These are phyloP conservation scores for Lactifluus pinguis DNA, from an alignment of 768 basidiomycete species.

Conservation along the genomic window DNA sequence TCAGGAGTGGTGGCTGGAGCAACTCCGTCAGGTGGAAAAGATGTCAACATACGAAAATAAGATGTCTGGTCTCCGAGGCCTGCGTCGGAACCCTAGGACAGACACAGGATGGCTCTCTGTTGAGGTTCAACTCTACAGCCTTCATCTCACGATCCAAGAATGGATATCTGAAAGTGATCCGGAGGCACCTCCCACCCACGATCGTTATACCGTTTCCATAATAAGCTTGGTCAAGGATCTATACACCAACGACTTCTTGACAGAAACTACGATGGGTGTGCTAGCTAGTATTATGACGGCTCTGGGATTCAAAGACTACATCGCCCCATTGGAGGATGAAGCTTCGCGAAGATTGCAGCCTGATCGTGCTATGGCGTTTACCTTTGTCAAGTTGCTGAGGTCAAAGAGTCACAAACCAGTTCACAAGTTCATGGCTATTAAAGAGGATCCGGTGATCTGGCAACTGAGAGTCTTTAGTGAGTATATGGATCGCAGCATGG, in stretches of 20 bases:
- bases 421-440: conserved; percentile 46
- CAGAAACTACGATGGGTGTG: conserved; percentile 27
- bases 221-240: conserved; percentile 43
- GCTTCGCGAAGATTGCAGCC: conserved; percentile 15
- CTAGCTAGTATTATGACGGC: conserved; percentile 34
- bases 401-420: conserved; percentile 33
- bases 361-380: conserved; percentile 35
- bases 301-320: conserved; percentile 41
- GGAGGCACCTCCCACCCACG: conserved; percentile 32
- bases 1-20: conserved; percentile 43
- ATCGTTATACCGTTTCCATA: conserved; percentile 37
- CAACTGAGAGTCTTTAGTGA: conserved; percentile 63
- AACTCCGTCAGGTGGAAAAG: conserved; percentile 33
- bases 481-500: conserved; percentile 67
- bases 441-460: conserved; percentile 51
- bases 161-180: conserved; percentile 44
- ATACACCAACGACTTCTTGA: conserved; percentile 30
- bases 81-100: conserved; percentile 39
- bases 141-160: conserved; percentile 41
- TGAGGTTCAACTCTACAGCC: conserved; percentile 43
- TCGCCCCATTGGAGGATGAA: conserved; percentile 21
- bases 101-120: conserved; percentile 36
- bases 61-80: conserved; percentile 27
- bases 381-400: conserved; percentile 46
- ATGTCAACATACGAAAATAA: conserved; percentile 27